Percentiles rank a stretch among this genome's conserved stretches.
Conservation (phyloP, 352 stramenopile species). For the Pythium myriotylum region DNA sequence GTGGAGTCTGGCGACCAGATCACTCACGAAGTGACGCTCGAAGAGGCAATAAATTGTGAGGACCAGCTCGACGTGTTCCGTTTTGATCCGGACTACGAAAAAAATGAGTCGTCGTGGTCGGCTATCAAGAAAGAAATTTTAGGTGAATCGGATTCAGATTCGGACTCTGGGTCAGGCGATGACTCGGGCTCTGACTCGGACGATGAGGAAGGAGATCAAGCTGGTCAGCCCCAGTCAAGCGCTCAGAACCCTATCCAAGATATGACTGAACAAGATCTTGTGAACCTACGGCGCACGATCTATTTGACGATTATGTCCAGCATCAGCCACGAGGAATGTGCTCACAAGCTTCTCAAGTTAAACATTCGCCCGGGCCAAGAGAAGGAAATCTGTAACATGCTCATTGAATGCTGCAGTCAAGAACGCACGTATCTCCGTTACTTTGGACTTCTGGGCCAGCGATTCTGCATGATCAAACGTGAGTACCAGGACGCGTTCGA, state of each 20-base stretch:
- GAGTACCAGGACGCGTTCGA: conserved; percentile 97
- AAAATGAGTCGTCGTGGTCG: conserved; percentile 96
- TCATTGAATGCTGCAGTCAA: conserved; percentile 99
- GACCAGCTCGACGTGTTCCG: conserved; percentile 97
- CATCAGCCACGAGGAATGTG: conserved; percentile 98
- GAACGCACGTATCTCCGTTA: conserved; percentile 97
- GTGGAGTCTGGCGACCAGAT: conserved; percentile 99
- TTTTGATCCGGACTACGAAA: conserved; percentile 94
- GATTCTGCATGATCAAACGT: conserved; percentile 96
- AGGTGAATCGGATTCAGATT: conserved; percentile 89
- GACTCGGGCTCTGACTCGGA: conserved; percentile 48
- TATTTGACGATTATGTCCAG: conserved; percentile 99
- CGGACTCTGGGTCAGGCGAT: conserved; percentile 33
- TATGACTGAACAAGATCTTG: conserved; percentile 96
- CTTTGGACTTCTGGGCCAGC: conserved; percentile 96
- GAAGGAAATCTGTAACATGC: conserved; percentile 98
- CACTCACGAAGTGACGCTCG: conserved; percentile 96
- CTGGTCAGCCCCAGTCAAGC: conserved; percentile 21
- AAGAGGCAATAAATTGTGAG: conserved; percentile 96
- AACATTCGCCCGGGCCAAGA: conserved; percentile 96
- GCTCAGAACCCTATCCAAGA: conserved; percentile 88
- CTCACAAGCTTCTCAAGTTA: conserved; percentile 98
- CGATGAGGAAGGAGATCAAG: conserved; percentile 46
- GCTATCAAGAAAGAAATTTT: conserved; percentile 97
- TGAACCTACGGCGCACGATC: conserved; percentile 98